A percentile compares a stretch with the other conserved stretches of the same genome.
phyloP scores from a whole-genome alignment of 2,329 filamentous ascomycete genomes.

The Botrytis porri region DNA sequence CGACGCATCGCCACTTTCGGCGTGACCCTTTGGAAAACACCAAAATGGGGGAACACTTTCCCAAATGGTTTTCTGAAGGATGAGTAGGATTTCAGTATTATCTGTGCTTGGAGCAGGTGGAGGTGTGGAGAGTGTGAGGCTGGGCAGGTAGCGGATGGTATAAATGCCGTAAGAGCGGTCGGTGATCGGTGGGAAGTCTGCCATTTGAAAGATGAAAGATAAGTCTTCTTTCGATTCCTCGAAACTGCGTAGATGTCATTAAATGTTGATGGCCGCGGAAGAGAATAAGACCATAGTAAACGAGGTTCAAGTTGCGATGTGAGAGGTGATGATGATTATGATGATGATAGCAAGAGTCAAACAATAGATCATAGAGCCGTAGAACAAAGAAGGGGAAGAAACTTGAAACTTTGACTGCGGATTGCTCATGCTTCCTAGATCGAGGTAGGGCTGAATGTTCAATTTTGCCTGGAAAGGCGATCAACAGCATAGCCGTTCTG shows the following conservation, averaged over 20 bases:
- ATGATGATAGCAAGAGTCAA: background rate
- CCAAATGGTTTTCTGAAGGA: slow-evolving; percentile 23
- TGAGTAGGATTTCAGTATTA: slow-evolving; percentile 28
- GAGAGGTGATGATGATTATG: background rate
- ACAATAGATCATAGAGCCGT: background rate
- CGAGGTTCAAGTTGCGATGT: background rate
- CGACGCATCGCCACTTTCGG: slow-evolving; percentile 21
- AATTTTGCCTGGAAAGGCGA: background rate
- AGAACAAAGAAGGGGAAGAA: background rate
- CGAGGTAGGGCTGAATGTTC: background rate
- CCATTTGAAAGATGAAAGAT: background rate
- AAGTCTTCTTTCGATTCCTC: background rate
- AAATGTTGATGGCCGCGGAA: background rate
- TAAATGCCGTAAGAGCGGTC: slow-evolving; percentile 31
- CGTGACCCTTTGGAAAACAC: slow-evolving; percentile 28
- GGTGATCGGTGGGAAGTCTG: slow-evolving; percentile 14
- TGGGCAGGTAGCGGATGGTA: slow-evolving; percentile 20
- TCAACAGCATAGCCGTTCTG: background rate
- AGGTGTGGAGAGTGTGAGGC: background rate
- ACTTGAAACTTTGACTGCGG: background rate
- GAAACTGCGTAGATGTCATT: background rate
- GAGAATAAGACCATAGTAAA: background rate
- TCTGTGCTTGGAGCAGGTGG: slow-evolving; percentile 10
- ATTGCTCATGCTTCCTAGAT: background rate
- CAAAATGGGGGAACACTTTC: slow-evolving; percentile 20